Base-by-base conservation (phyloP, 176 grass and related monocot genomes). In the Phoenix roebelenii region DNA sequence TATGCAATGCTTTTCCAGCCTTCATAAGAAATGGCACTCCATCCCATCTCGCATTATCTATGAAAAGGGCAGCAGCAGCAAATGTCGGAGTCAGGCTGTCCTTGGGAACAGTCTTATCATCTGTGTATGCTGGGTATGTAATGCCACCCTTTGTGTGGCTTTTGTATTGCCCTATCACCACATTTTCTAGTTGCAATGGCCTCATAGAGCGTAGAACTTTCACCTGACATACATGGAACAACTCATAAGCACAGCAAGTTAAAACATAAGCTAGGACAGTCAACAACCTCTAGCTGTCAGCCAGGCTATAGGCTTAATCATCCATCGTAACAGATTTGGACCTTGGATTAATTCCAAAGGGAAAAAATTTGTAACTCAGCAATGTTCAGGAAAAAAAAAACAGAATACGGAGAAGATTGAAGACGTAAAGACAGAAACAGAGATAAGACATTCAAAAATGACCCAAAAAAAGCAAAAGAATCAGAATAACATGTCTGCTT, bases 21-120 rank as follows among this genome's bases (percentile, higher is more conserved):
- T 90, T 96, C 91, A 96, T 90, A 49, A 97, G 92, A 79, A 96
- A 96, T 18, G 91, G 91, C 30, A 96, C 86, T 68, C 91, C 91
- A 62, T 96, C 91, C 91, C 91, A 96, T 68, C 91, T 87, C 23
- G 91, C 86, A 18, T 96, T 96, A 68, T 96, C 85, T 67, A 90
- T 96, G 25, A 90, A 96, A 56, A 96, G 75, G 20, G 83, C 83
- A 48, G 91, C 91, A 15, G 91, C 86, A 53, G 91, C 86, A 72
- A 87, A 96, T 15, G 91, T 90, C 22, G 91, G 91, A 76, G 91
- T 87, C 23, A 90, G 23, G 74, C 91, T 90, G 68, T 80, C 66
- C 25, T 76, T 84, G 9, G 83, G 87, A 39, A 97, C 91, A 49
- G 86, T 90, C 54, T 87, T 87, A 70, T 96, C 91, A 69, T 96